Evolutionary conservation across 768 basidiomycete species (phyloP).

Genomic region (Leccinum imitatum): DNA sequence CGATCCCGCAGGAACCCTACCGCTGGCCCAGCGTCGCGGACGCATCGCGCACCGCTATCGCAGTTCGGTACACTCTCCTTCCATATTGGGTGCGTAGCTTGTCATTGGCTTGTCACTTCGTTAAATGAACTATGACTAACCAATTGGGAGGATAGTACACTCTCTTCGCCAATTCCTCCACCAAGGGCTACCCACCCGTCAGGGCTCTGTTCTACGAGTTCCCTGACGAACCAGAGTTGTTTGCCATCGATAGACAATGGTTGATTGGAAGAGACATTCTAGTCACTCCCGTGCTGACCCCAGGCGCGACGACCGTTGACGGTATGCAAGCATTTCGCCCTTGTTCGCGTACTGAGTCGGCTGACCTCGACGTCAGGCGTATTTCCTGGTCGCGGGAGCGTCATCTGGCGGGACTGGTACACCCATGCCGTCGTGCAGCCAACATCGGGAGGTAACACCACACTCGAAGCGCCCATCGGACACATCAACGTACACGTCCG

Average conservation of each 20-base stretch:
- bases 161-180: conserved; percentile 65
- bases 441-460: conserved; percentile 39
- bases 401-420: conserved; percentile 71
- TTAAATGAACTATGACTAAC: conserved; percentile 27
- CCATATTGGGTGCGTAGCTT: conserved; percentile 66
- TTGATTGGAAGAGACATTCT: conserved; percentile 67
- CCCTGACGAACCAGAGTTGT: conserved; percentile 64
- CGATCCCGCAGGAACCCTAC: conserved; percentile 72
- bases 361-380: conserved; percentile 39
- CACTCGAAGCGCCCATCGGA: conserved; percentile 60
- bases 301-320: conserved; percentile 63
- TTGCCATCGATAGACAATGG: conserved; percentile 65
- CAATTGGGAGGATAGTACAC: conserved; percentile 48
- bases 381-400: conserved; percentile 58
- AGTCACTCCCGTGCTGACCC: conserved; percentile 70
- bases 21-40: conserved; percentile 75
- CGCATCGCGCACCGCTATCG: conserved; percentile 68
- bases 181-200: conserved; percentile 62
- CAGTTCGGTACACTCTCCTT: conserved; percentile 61
- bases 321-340: conserved; percentile 41
- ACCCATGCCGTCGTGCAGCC: conserved; percentile 55
- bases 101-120: neutral
- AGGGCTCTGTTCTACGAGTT: conserved; percentile 78
- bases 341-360: neutral
- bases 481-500: conserved; percentile 76